Evolutionary conservation across 2,329 filamentous ascomycete genomes (phyloP).

Genomic region (Fusarium torulosum): DNA sequence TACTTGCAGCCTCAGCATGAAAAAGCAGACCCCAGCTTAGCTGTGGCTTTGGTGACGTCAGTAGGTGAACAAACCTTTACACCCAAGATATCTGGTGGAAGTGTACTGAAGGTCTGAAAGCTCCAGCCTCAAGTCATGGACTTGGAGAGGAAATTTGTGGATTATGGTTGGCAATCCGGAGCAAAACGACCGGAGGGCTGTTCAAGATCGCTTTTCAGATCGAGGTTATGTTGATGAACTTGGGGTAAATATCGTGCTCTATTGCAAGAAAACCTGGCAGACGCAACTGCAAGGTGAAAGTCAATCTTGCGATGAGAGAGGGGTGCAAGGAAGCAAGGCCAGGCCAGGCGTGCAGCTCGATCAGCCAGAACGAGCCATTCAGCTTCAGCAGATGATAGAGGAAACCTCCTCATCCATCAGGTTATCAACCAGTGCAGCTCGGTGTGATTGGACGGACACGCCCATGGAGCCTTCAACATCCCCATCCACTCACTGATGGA

Average conservation of each 20-base stretch:
- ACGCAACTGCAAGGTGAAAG: constrained; percentile 31
- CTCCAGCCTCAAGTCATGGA: constrained; percentile 16
- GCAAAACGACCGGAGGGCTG: constrained; percentile 42
- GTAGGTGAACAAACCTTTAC: constrained; percentile 11
- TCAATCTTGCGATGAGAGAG: constrained; percentile 36
- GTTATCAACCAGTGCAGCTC: constrained; percentile 23
- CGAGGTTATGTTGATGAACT: constrained; percentile 6
- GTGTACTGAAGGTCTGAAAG: constrained; percentile 40
- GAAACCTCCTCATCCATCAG: constrained; percentile 22
- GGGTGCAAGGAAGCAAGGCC: constrained; percentile 21
- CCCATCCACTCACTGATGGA: constrained; percentile 9
- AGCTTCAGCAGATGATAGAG: constrained; percentile 13
- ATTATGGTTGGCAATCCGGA: constrained; percentile 35
- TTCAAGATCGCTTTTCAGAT: constrained; percentile 8
- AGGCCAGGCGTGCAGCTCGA: constrained; percentile 2
- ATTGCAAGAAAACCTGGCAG: constrained; percentile 24
- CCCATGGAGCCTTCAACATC: constrained; percentile 4
- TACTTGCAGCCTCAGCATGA: constrained; percentile 1
- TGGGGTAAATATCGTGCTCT: constrained; percentile 12
- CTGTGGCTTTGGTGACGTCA: constrained; percentile 32
- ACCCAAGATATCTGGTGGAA: constrained; percentile 4
- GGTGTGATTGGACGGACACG: constrained; percentile 17
- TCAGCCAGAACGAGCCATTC: constrained; percentile 12
- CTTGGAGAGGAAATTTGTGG: constrained; percentile 16
- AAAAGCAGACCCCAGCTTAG: not conserved